Evolutionary conservation across 2,329 filamentous ascomycete species (phyloP).

Genomic region (Exutisphaerella laricina): DNA sequence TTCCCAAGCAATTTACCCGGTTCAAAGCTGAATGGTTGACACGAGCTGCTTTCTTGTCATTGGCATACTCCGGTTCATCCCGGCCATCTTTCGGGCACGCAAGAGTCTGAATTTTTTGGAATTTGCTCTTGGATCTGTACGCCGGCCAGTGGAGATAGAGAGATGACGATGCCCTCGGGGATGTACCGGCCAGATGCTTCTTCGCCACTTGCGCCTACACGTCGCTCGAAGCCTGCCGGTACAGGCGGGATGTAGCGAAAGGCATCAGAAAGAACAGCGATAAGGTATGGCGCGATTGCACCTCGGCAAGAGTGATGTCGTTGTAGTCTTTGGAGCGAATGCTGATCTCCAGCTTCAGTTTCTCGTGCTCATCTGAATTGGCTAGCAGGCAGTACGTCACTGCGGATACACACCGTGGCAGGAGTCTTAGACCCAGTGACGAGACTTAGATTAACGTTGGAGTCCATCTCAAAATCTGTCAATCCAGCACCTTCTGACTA

Average conservation of each 20-base stretch:
- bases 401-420: slow-evolving; percentile 42
- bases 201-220: slow-evolving; percentile 24
- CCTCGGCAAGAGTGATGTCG: slow-evolving; percentile 25
- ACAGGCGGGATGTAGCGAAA: slow-evolving; percentile 44
- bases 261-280: slow-evolving; percentile 42
- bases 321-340: slow-evolving; percentile 31
- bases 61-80: slow-evolving; percentile 21
- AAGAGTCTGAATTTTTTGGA: slow-evolving; percentile 23
- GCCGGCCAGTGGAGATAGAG: slow-evolving; percentile 24
- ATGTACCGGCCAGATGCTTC: slow-evolving; percentile 27
- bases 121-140: slow-evolving; percentile 24
- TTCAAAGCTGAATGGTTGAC: slow-evolving; percentile 32
- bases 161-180: slow-evolving; percentile 26
- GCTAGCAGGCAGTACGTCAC: slow-evolving; percentile 39
- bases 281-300: slow-evolving; percentile 34
- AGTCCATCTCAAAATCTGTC: slow-evolving; percentile 30
- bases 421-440: slow-evolving; percentile 50
- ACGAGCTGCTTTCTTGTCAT: slow-evolving; percentile 26
- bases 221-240: slow-evolving; percentile 34
- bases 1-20: slow-evolving; percentile 27
- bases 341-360: slow-evolving; percentile 41
- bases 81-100: slow-evolving; percentile 32
- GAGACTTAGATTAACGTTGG: slow-evolving; percentile 45
- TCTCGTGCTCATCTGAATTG: slow-evolving; percentile 34
- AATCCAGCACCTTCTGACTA: slow-evolving; percentile 27